A percentile compares a stretch with the other conserved stretches of the same genome.
Conservation (phyloP, 441 rosid genomes). For the Melastoma candidum region DNA sequence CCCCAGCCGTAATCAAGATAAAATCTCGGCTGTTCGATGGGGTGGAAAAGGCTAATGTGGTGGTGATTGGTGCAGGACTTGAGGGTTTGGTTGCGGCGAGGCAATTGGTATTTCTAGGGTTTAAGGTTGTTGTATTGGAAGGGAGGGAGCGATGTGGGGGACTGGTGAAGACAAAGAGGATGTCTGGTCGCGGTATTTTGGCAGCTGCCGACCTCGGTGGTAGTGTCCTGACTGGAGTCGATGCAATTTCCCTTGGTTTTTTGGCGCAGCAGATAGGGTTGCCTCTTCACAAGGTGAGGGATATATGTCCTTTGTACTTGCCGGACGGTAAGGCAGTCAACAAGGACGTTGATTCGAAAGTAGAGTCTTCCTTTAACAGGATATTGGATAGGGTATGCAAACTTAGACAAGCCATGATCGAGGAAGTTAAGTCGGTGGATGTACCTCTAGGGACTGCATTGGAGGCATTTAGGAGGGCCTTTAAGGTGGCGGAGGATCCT, state of each 20-base stretch:
- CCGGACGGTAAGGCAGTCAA: conserved; percentile 69
- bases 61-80: conserved; percentile 74
- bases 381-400: conserved; percentile 80
- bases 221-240: conserved; percentile 81
- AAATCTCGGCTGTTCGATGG: conserved; percentile 41
- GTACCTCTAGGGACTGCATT: conserved; percentile 74
- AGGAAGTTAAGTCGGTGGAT: conserved; percentile 78
- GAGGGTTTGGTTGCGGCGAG: conserved; percentile 81
- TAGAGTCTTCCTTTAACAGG: conserved; percentile 76
- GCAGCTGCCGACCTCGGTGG: conserved; percentile 87
- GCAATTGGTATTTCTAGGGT: conserved; percentile 69
- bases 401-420: conserved; percentile 83
- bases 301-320: conserved; percentile 76
- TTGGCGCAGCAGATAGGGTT: conserved; percentile 76
- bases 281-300: conserved; percentile 93
- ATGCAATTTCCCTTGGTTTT: conserved; percentile 85
- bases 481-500: conserved; percentile 63
- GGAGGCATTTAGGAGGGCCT: conserved; percentile 65
- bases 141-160: conserved; percentile 79
- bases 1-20: conserved; percentile 57
- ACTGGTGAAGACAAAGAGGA: conserved; percentile 66
- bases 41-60: conserved; percentile 50
- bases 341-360: conserved; percentile 60
- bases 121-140: conserved; percentile 77
- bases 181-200: conserved; percentile 62